Evolutionary conservation across 2,329 filamentous ascomycete species (phyloP).

Genomic region (Hymenotorrendiella dingleyae): DNA sequence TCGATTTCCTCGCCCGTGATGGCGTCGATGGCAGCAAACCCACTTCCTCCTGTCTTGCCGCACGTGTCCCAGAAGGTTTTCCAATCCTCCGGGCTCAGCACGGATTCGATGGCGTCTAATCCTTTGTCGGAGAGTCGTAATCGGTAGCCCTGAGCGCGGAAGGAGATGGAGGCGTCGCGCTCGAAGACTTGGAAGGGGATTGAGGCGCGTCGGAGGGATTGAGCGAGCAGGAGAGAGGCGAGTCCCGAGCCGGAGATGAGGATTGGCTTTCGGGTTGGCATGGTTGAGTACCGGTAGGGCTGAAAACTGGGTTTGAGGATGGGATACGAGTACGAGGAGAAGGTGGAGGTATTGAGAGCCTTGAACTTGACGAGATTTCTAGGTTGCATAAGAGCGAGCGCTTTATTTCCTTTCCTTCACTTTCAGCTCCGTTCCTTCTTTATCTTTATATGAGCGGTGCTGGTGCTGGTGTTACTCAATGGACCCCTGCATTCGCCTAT

Average conservation of each 20-base stretch:
- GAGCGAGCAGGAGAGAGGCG: slow-evolving; percentile 34
- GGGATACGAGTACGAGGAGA: too few relatives aligned
- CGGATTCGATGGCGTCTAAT: slow-evolving; percentile 54
- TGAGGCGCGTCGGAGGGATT: slow-evolving; percentile 29
- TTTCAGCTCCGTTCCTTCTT: too few relatives aligned
- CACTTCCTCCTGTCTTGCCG: slow-evolving; percentile 53
- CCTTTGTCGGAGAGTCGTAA: slow-evolving; percentile 51
- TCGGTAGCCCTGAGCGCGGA: slow-evolving; percentile 58
- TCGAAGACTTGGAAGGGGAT: slow-evolving; percentile 38
- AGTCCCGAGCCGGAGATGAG: slow-evolving; percentile 37
- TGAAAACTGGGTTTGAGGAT: too few relatives aligned
- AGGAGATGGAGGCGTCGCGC: slow-evolving; percentile 42
- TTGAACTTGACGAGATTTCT: too few relatives aligned
- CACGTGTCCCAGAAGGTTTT: slow-evolving; percentile 52
- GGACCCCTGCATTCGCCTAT: too few relatives aligned
- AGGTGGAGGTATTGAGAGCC: too few relatives aligned
- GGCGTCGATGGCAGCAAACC: slow-evolving; percentile 46
- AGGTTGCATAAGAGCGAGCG: too few relatives aligned
- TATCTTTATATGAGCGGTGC: too few relatives aligned
- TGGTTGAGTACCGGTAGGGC: too few relatives aligned
- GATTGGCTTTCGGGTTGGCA: slow-evolving; percentile 34
- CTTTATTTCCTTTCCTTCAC: too few relatives aligned
- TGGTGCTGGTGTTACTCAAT: too few relatives aligned
- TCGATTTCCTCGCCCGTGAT: slow-evolving; percentile 42
- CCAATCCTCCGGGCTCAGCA: slow-evolving; percentile 43